Percentiles rank a stretch among this genome's conserved stretches.
Evolutionary conservation across 441 rosid species (phyloP).

Genomic region (Adansonia gregorii): DNA sequence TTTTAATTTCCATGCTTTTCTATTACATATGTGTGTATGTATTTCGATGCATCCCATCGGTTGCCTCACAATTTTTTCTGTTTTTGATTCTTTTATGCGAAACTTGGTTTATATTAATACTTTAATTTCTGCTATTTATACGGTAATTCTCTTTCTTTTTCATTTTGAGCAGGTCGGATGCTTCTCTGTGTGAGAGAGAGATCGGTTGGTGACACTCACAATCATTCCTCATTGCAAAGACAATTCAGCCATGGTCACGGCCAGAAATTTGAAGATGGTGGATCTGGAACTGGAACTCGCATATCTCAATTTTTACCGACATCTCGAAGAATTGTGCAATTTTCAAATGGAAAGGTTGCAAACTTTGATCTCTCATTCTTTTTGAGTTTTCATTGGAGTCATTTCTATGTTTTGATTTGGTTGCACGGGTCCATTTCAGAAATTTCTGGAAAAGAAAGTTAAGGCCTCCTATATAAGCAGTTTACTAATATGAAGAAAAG

Average conservation of each 20-base stretch:
- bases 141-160: background rate
- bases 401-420: background rate
- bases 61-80: background rate
- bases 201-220: conserved; percentile 51
- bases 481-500: background rate
- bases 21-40: background rate
- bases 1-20: background rate
- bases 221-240: conserved; percentile 67
- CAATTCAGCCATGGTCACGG: conserved; percentile 73
- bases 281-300: conserved; percentile 58
- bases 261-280: conserved; percentile 67
- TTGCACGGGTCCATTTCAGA: background rate
- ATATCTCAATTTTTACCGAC: conserved; percentile 79
- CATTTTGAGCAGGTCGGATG: conserved; percentile 60
- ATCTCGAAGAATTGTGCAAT: conserved; percentile 79
- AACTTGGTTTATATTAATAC: background rate
- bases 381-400: background rate
- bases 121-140: background rate
- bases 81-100: background rate
- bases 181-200: conserved; percentile 78
- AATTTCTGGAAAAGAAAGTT: background rate
- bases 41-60: background rate
- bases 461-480: background rate
- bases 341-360: conserved; percentile 72
- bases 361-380: background rate